A percentile compares a stretch with the other conserved stretches of the same genome.
phyloP scores from a whole-genome alignment of 257 asterid species.

The Schizonepeta tenuifolia region DNA sequence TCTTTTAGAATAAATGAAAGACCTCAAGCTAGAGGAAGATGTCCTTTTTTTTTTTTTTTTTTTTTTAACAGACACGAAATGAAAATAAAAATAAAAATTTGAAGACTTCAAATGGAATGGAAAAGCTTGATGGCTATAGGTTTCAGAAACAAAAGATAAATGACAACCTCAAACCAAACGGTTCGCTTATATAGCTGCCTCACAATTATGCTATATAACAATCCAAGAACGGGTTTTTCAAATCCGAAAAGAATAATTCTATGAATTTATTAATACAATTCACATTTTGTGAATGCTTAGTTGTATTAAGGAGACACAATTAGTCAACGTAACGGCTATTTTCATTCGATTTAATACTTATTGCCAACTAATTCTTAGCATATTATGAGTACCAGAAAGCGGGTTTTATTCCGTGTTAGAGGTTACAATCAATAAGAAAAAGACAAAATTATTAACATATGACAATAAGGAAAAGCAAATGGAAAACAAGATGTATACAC shows the following conservation, averaged over 20 bases:
- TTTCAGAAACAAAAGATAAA: neutral
- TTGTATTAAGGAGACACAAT: neutral
- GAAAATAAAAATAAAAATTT: too few species aligned
- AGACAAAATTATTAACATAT: neutral
- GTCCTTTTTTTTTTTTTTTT: neutral
- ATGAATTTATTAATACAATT: neutral
- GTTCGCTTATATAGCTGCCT: neutral
- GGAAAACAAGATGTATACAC: neutral
- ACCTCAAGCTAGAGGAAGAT: neutral
- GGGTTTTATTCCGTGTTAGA: neutral
- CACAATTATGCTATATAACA: neutral
- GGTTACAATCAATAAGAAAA: neutral
- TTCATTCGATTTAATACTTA: neutral
- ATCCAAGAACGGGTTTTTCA: neutral
- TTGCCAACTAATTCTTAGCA: slow-evolving; percentile 20
- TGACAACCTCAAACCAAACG: neutral
- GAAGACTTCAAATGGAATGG: neutral
- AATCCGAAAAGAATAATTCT: neutral
- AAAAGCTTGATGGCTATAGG: neutral
- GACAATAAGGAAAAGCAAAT: neutral
- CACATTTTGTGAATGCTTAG: neutral
- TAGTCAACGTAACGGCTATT: neutral
- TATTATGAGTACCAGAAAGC: neutral
- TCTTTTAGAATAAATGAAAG: neutral
- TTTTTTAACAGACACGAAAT: neutral